Base-by-base conservation (phyloP, 352 stramenopile genomes). In the Phytophthora aleatoria region DNA sequence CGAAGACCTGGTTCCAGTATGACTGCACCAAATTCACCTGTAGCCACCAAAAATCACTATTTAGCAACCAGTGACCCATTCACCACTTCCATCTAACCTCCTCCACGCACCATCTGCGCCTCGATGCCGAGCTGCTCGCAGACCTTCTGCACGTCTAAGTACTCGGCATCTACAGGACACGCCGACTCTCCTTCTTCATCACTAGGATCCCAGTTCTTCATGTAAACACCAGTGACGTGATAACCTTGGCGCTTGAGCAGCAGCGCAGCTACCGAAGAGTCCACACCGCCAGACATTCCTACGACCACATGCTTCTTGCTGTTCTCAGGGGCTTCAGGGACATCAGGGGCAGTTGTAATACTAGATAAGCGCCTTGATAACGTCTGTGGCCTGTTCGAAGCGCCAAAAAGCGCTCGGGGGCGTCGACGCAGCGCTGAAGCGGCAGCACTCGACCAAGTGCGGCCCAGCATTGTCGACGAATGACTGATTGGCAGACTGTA, bases 1-100 rank as follows among this genome's bases (percentile, higher is more conserved):
- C 82, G 61, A 99, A 99, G 5, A 99, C 97, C 28, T 96, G 76
- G 59, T 96, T 98, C 97, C 97, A 99, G 73, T 99, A 99, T 52
- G 98, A 95, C 49, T 96, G 85, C 57, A 96, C 89, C 61, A 98
- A 83, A 61, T 97, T 89, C 26, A 97, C 90, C 69, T 87, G 42
- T 28, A 73, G 43, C 12, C 38, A 57, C 54, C 7, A 61, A 52
- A 33, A 4, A 1, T 31, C n/a, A 51, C 26, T 27, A 27, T 36
- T 30, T 28, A 67, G 16, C 26, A 12, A 44, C 16, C n/a, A 47
- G 2, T 39, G 30, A 39, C 10, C 5, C 38, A 57, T 53, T 36
- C 42, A 66, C 43, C 35, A 83, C 9, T 7, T 35, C 39, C 31
- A 33, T 28, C 0, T 2, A 52, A 28, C 6, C 8, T 24, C 16